Evolutionary conservation across 2,329 filamentous ascomycete genomes (phyloP), one percentile per base, ranked within the genome.

Genomic region (Fusarium staphyleae): DNA sequence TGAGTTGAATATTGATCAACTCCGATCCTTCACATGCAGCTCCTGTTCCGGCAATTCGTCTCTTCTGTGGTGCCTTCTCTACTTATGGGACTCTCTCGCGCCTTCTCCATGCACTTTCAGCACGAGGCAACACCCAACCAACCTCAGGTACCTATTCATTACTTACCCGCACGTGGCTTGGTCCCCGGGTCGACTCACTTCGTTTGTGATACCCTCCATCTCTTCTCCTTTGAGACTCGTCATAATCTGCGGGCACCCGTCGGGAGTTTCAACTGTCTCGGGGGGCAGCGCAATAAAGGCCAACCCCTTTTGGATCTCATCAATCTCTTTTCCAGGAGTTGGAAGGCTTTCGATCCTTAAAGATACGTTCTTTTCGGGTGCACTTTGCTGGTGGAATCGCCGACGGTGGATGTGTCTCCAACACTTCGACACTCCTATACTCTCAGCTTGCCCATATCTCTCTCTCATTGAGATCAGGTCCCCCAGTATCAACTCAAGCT

Each of bases 241-340:
- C 33, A 51, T 45, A 37, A 32, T 28, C 49, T 49, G 48, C 48
- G 33, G 40, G 61, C 26, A 46, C 34, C 61, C 51, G 44, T 36
- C 37, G 40, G 28, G 26, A 19, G 29, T 10, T 40, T 43, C 40
- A 53, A 11, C 30, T 33, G 30, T n/a, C 32, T 36, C 34, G 41
- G 39, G 28, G 32, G n/a, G n/a, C 30, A 55, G 24, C 32, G 35
- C 32, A 30, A 30, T 10, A 45, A 22, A 22, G 8, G 39, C 33
- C 18, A 18, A n/a, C 34, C 26, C 15, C 15, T 37, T 45, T 51
- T 52, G 19, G 26, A 9, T 35, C 37, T 34, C 34, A 19, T 36
- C 32, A 13, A 19, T 32, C 45, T 36, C 22, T 15, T 36, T 32
- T 14, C 26, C 6, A 13, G 6, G 30, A 28, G 22, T 13, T 16